Evolutionary conservation across 2,329 filamentous ascomycete genomes (phyloP), one percentile per base, ranked within the genome.

Genomic region (Pseudogymnoascus destructans): DNA sequence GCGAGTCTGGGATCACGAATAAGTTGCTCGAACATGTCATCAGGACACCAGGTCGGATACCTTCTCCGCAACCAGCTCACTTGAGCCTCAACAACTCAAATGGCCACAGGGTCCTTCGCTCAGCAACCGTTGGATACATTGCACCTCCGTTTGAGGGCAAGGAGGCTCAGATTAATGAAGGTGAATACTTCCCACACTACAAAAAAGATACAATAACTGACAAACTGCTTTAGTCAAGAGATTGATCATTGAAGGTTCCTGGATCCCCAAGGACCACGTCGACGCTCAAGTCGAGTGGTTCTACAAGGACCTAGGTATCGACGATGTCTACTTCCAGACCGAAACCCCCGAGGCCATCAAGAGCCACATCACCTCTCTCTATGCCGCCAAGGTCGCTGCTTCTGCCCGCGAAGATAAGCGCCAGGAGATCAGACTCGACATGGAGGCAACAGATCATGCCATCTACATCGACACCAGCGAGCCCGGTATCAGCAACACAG

Each of bases 391-490:
- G 76, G 85, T 97, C 52, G 93, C 93, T 35, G 91, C 93, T 7
- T 93, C 88, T 70, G 89, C 92, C 33, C 84, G 93, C 59, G 87
- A 95, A 71, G 92, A 97, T 74, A 95, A 95, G 77, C 85, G 86
- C 64, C 81, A 97, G 67, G 91, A 97, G 74, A 96, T 98, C 66
- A 84, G 91, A 62, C 76, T 98, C 40, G 92, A 97, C 70, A 96
- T 96, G 81, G 93, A 98, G 74, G 89, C 89, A 19, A 76, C 79
- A 60, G 93, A 97, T 70, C 93, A 97, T 69, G 93, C 93, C 60
- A 95, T 97, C 69, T 98, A 97, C 75, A 97, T 98, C 65, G 93
- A 98, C 71, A 98, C 93, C 58, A 96, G 91, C 72, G 86, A 86
- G 69, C 92, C 93, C 13, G 93, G 93, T 64, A 77, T 88, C 66